phyloP scores from a whole-genome alignment of 805 yeast species.

The Candida ficus region DNA sequence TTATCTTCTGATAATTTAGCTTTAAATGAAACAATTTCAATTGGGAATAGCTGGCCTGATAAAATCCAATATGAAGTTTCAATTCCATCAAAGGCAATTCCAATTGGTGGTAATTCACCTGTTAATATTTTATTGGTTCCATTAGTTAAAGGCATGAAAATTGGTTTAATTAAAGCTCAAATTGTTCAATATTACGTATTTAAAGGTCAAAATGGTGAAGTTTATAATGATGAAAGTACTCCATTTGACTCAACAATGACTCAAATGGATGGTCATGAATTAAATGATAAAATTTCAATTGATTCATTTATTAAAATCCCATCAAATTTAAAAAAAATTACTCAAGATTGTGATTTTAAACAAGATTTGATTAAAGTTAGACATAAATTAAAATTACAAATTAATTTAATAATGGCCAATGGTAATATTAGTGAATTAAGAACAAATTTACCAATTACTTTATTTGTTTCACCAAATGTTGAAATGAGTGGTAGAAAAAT shows the following conservation, averaged over 20 bases:
- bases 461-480: constrained; percentile 73
- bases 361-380: constrained; percentile 64
- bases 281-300: constrained; percentile 59
- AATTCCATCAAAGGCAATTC: constrained; percentile 80
- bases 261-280: constrained; percentile 36
- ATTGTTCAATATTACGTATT: constrained; percentile 61
- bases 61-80: constrained; percentile 84
- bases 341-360: constrained; percentile 77
- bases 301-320: constrained; percentile 60
- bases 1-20: constrained; percentile 69
- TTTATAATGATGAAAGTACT: constrained; percentile 55
- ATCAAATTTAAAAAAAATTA: constrained; percentile 58
- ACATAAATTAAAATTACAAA: constrained; percentile 73
- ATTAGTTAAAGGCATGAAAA: constrained; percentile 64
- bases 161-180: constrained; percentile 63
- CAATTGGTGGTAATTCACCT: constrained; percentile 74
- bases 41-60: constrained; percentile 86
- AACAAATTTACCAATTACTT: constrained; percentile 73
- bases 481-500: constrained; percentile 42
- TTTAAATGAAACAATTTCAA: constrained; percentile 79
- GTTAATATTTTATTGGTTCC: constrained; percentile 72
- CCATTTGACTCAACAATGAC: constrained; percentile 47
- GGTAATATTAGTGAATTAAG: constrained; percentile 83
- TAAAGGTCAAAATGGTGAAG: constrained; percentile 50
- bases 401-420: constrained; percentile 65